phyloP scores from a whole-genome alignment of 148 eudicot genomes.

The Rhododendron griersonianum region DNA sequence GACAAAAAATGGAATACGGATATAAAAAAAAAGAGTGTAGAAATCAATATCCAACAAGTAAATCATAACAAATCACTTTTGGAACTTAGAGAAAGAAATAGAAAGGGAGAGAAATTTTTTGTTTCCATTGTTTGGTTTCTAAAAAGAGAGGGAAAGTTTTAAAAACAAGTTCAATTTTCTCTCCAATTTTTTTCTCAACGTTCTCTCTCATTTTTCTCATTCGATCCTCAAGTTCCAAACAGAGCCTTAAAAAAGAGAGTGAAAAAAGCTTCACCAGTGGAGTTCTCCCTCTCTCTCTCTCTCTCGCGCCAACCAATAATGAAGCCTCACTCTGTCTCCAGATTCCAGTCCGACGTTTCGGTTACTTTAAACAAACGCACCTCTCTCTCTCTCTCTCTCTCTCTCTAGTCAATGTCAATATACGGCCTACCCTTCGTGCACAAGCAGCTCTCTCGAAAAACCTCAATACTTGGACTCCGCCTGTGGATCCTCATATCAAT shows the following conservation, averaged over 20 bases:
- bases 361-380: too few species aligned
- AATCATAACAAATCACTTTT: constrained; percentile 9
- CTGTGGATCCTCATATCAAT: constrained; percentile 88
- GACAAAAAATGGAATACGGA: too few species aligned
- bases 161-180: too few species aligned
- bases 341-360: background rate
- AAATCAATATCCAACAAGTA: too few species aligned
- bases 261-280: background rate
- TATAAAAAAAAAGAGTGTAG: too few species aligned
- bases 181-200: too few species aligned
- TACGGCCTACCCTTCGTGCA: constrained; percentile 61
- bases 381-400: constrained; percentile 11
- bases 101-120: too few species aligned
- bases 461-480: constrained; percentile 85
- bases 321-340: background rate
- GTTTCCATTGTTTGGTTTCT: too few species aligned
- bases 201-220: too few species aligned
- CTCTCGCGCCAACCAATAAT: background rate
- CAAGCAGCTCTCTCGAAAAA: constrained; percentile 70
- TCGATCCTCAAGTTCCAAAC: background rate
- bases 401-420: constrained; percentile 64
- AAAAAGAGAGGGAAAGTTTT: too few species aligned
- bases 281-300: too few species aligned
- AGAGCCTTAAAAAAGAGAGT: background rate
- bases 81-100: too few species aligned